Percentiles rank a stretch among this genome's conserved stretches.
Conservation (phyloP, 2,329 filamentous ascomycete genomes). For the Fusarium sp. region DNA sequence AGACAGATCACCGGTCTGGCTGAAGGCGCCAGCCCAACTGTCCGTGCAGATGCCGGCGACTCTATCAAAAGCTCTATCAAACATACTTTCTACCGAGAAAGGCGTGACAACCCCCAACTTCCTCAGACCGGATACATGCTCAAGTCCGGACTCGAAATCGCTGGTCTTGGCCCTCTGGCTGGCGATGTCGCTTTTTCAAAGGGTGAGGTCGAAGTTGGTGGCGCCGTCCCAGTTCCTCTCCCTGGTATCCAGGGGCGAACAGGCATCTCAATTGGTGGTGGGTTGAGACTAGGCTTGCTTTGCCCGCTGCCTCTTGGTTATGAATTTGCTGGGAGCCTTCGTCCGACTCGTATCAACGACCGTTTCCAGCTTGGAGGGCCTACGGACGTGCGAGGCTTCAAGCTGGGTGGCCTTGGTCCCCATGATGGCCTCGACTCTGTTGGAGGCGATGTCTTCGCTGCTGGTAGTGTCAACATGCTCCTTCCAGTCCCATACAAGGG, state of each 20-base stretch:
- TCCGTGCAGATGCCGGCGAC: constrained; percentile 90
- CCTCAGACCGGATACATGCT: constrained; percentile 86
- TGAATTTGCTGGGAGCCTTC: constrained; percentile 64
- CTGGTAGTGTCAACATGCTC: constrained; percentile 88
- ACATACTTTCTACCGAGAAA: constrained; percentile 85
- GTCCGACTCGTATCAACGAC: constrained; percentile 88
- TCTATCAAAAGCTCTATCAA: constrained; percentile 89
- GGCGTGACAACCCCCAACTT: constrained; percentile 87
- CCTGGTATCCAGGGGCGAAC: constrained; percentile 78
- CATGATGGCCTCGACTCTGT: constrained; percentile 88
- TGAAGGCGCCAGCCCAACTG: constrained; percentile 81
- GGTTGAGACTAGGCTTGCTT: constrained; percentile 85
- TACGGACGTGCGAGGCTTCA: constrained; percentile 94
- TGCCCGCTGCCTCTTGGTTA: constrained; percentile 83
- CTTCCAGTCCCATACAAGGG: constrained; percentile 87
- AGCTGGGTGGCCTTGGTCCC: constrained; percentile 89
- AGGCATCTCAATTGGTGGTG: constrained; percentile 86
- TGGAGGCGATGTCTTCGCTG: constrained; percentile 92
- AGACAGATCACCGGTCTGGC: constrained; percentile 87
- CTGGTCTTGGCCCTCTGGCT: constrained; percentile 84
- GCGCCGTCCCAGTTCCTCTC: constrained; percentile 80
- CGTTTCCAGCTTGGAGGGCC: constrained; percentile 96
- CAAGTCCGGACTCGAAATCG: constrained; percentile 85
- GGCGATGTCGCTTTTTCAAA: constrained; percentile 97
- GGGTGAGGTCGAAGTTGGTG: constrained; percentile 86